Base-by-base conservation (phyloP, 352 stramenopile genomes). In the Globisporangium carolinianum region DNA sequence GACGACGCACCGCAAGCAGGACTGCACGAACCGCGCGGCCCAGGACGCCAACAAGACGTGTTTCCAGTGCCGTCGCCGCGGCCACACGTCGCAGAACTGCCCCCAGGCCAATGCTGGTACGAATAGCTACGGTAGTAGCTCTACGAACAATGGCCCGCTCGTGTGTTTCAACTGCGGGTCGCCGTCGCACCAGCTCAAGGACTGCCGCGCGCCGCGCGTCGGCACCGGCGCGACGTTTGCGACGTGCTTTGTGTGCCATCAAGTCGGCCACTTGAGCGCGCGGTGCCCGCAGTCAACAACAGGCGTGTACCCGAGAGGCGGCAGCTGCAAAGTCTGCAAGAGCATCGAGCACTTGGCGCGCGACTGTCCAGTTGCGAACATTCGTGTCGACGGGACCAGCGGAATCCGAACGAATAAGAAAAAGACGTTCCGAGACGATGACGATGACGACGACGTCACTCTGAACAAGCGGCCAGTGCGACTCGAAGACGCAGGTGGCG, bases 151-250 rank as follows among this genome's bases (percentile, higher is more conserved):
- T 38, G 50, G 57, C 6, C 62, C 70, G 53, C 69, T 81, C 17
- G 71, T 95, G 36, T 97, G 88, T 57, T 97, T 94, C 69, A 96
- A 95, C 71, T 97, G 88, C 52, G 88, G 88, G 41, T 78, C 73
- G 3, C 59, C 55, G 35, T 68, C 79, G 56, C 88, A 97, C 67
- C 67, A 67, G 32, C 67, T 96, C 41, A 72, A 79, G 18, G 77
- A 92, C 66, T 97, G 88, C 47, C 70, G 60, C 10, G 74, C 81
- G 55, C 76, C 81, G 5, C 76, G 70, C 47, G 69, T 86, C 17
- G 84, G 85, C 57, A 76, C 76, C 17, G 83, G 82, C 12, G 73
- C 80, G 18, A 69, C 76, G 17, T 93, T 77, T 65, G 86, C 86
- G 18, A 90, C 79, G 55, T 97, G 88, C 68, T 97, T 95, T 62